phyloP scores from a whole-genome alignment of 305 asterid genomes.

The Solanum chacoense region DNA sequence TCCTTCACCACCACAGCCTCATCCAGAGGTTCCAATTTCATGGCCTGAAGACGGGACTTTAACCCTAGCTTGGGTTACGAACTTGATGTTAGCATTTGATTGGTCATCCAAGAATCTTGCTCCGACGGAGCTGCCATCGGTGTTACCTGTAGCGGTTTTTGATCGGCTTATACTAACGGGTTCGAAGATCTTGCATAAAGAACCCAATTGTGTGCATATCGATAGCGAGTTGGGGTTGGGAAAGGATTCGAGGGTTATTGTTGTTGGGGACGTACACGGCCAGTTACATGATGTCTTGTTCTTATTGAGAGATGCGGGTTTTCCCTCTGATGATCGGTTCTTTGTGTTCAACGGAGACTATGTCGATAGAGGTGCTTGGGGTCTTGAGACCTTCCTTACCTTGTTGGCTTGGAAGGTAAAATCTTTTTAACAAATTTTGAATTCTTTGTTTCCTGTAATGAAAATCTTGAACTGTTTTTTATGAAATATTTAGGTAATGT shows the following conservation, averaged over 20 bases:
- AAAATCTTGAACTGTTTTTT: neutral
- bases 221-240: slow-evolving; percentile 34
- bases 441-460: neutral
- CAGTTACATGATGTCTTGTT: slow-evolving; percentile 83
- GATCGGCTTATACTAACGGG: slow-evolving; percentile 63
- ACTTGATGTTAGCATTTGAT: slow-evolving; percentile 68
- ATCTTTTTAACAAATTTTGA: neutral
- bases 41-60: slow-evolving; percentile 58
- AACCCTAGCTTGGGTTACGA: slow-evolving; percentile 46
- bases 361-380: slow-evolving; percentile 98
- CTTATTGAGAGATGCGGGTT: slow-evolving; percentile 61
- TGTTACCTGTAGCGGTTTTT: slow-evolving; percentile 61
- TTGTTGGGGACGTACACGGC: slow-evolving; percentile 93
- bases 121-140: slow-evolving; percentile 55
- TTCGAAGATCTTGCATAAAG: slow-evolving; percentile 81
- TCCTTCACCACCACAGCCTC: slow-evolving; percentile 13
- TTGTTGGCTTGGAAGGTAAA: slow-evolving; percentile 92
- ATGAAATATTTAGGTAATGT: neutral
- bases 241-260: slow-evolving; percentile 48
- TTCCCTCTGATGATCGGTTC: slow-evolving; percentile 55
- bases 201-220: slow-evolving; percentile 61
- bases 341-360: slow-evolving; percentile 93
- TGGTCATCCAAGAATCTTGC: slow-evolving; percentile 55
- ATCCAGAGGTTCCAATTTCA: slow-evolving; percentile 65
- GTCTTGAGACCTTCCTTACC: slow-evolving; percentile 74